These are phyloP conservation scores for Saccharomyces pastorianus DNA, from an alignment of 1,139 yeast species.

Conservation along the genomic window DNA sequence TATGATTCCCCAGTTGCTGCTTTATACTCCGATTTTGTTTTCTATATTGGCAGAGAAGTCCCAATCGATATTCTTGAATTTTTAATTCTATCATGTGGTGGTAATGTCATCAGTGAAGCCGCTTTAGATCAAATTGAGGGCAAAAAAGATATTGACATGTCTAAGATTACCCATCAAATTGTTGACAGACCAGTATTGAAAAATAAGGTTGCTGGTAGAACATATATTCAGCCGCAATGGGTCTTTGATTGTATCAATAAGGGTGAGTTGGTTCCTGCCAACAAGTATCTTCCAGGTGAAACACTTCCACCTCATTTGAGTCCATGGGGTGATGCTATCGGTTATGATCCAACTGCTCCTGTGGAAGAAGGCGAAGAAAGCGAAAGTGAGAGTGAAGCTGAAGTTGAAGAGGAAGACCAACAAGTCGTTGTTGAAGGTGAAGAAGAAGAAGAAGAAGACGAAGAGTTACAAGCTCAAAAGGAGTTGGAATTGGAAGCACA, in stretches of 20 bases:
- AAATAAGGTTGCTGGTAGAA: conserved; percentile 79
- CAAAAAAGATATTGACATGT: conserved; percentile 45
- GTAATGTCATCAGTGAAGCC: conserved; percentile 76
- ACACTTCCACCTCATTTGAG: conserved; percentile 91
- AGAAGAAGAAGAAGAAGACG: conserved; percentile 44
- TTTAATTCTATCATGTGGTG: conserved; percentile 81
- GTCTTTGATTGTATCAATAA: conserved; percentile 85
- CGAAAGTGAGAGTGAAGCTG: conserved; percentile 44
- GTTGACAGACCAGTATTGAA: conserved; percentile 81
- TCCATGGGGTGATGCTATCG: conserved; percentile 97
- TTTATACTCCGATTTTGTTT: conserved; percentile 66
- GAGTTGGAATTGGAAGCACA: conserved; percentile 88
- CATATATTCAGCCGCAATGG: conserved; percentile 97
- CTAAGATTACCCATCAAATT: conserved; percentile 82
- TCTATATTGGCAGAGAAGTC: conserved; percentile 91
- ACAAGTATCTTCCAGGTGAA: conserved; percentile 87
- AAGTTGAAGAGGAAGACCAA: conserved; percentile 40
- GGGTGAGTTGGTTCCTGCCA: conserved; percentile 64
- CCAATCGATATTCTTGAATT: conserved; percentile 88
- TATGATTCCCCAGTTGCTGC: conserved; percentile 49
- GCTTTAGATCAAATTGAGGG: conserved; percentile 65
- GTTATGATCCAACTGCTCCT: conserved; percentile 71
- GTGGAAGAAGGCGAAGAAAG: conserved; percentile 46
- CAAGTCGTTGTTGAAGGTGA: conserved; percentile 32
- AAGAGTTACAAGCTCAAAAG: conserved; percentile 60